phyloP scores from a whole-genome alignment of 805 yeast species.

The Lipomyces yamanashiensis region DNA sequence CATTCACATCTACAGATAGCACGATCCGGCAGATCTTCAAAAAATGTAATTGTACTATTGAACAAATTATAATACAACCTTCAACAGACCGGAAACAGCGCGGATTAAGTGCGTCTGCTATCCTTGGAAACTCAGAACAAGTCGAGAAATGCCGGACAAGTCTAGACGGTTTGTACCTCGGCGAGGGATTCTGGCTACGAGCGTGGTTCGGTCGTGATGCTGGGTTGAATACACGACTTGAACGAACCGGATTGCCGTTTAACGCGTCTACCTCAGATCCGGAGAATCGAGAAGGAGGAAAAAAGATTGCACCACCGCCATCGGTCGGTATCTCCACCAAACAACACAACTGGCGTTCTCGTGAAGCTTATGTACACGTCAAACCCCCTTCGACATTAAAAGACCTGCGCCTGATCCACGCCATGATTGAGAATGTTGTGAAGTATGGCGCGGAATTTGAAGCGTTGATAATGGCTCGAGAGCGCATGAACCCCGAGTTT shows the following conservation, averaged over 20 bases:
- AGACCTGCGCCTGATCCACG: constrained; percentile 35
- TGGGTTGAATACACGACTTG: constrained; percentile 12
- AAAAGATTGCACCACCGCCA: constrained; percentile 20
- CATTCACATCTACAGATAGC: constrained; percentile 2
- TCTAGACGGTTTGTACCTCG: constrained; percentile 30
- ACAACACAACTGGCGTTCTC: neutral
- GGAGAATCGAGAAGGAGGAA: neutral
- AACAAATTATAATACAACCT: constrained; percentile 15
- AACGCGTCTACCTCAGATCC: constrained; percentile 18
- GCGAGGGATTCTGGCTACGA: constrained; percentile 29
- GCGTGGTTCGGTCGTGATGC: constrained; percentile 27
- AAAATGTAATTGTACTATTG: neutral
- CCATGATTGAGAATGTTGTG: constrained; percentile 39
- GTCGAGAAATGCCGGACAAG: constrained; percentile 18
- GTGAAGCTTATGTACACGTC: constrained; percentile 19
- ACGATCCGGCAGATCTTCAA: constrained; percentile 13
- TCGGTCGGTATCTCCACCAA: constrained; percentile 5
- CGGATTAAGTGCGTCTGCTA: constrained; percentile 24
- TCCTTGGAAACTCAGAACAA: constrained; percentile 14
- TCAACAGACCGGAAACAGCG: constrained; percentile 14
- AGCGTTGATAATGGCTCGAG: constrained; percentile 37
- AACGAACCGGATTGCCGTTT: constrained; percentile 25
- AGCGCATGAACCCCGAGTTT: constrained; percentile 36
- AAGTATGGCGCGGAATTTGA: constrained; percentile 41
- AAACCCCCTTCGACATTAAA: constrained; percentile 27